A percentile compares a stretch with the other conserved stretches of the same genome.
These are phyloP conservation scores for Neoscytalidium dimidiatum DNA, from an alignment of 2,329 filamentous ascomycete species.

Conservation along the genomic window DNA sequence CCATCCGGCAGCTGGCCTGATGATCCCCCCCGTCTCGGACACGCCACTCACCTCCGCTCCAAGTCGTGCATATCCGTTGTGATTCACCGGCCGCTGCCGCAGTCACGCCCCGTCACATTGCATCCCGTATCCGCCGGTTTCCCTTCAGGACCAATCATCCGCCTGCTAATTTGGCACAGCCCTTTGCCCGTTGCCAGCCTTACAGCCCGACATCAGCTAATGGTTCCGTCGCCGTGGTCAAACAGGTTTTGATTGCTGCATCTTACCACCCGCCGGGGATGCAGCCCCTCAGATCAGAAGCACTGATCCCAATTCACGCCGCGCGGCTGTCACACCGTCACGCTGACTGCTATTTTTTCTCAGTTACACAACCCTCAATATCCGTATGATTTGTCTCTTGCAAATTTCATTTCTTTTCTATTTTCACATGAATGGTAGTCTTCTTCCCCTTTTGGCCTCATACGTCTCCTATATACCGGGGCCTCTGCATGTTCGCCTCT, in stretches of 20 bases:
- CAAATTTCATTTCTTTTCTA: not conserved
- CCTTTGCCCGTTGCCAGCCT: not conserved
- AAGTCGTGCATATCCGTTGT: constrained; percentile 5
- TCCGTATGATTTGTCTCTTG: not conserved
- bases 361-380: not conserved
- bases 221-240: constrained; percentile 1
- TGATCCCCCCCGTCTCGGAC: not conserved
- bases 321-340: not conserved
- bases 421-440: not conserved
- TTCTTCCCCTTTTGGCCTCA: not conserved
- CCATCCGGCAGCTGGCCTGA: not conserved
- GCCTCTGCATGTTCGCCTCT: not conserved
- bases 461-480: not conserved
- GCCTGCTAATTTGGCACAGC: not conserved
- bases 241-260: not conserved
- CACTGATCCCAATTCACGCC: not conserved
- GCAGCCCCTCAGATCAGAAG: not conserved
- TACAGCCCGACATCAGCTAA: not conserved
- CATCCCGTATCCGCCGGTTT: not conserved
- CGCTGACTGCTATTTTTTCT: not conserved
- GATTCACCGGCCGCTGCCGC: constrained; percentile 3
- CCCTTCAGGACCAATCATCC: not conserved
- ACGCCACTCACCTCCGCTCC: not conserved
- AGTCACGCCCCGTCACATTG: constrained; percentile 1
- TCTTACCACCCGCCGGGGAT: constrained; percentile 5